These are phyloP conservation scores for Striga hermonthica DNA, from an alignment of 305 asterid genomes.

Conservation along the genomic window DNA sequence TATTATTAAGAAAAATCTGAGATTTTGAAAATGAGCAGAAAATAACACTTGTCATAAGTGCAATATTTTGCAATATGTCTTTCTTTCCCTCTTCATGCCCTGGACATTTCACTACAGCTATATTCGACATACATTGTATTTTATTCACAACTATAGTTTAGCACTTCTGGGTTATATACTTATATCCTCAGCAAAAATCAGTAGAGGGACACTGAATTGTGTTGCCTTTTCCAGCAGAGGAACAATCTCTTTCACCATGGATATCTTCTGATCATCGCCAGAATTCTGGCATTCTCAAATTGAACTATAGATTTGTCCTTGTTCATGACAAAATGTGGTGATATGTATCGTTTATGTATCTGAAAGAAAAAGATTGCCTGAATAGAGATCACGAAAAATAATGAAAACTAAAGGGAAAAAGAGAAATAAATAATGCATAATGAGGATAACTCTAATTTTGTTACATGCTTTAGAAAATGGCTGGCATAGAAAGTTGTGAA, in stretches of 20 bases:
- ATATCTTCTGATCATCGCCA: constrained; percentile 81
- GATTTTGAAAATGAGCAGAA: background rate
- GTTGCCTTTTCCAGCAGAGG: constrained; percentile 90
- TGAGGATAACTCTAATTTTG: constrained; percentile 13
- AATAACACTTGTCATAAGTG: constrained; percentile 83
- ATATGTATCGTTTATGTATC: constrained; percentile 95
- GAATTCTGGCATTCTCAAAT: constrained; percentile 73
- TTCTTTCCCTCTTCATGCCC: constrained; percentile 75
- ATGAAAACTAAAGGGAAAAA: constrained; percentile 44
- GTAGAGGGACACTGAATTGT: constrained; percentile 80
- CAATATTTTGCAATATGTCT: constrained; percentile 83
- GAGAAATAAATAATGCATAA: constrained; percentile 18
- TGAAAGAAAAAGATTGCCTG: constrained; percentile 90
- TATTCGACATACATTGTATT: constrained; percentile 64
- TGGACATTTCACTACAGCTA: constrained; percentile 85
- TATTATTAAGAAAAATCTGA: background rate
- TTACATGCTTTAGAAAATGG: constrained; percentile 4
- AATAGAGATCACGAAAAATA: constrained; percentile 55
- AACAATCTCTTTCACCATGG: constrained; percentile 57
- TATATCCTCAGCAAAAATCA: constrained; percentile 89
- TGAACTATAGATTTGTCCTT: constrained; percentile 68
- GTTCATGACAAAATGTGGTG: constrained; percentile 82
- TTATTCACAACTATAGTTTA: constrained; percentile 77
- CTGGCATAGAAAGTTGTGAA: constrained; percentile 4
- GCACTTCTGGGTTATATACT: constrained; percentile 45